phyloP scores from a whole-genome alignment of 352 stramenopile genomes.

The Globisporangium alternatum region DNA sequence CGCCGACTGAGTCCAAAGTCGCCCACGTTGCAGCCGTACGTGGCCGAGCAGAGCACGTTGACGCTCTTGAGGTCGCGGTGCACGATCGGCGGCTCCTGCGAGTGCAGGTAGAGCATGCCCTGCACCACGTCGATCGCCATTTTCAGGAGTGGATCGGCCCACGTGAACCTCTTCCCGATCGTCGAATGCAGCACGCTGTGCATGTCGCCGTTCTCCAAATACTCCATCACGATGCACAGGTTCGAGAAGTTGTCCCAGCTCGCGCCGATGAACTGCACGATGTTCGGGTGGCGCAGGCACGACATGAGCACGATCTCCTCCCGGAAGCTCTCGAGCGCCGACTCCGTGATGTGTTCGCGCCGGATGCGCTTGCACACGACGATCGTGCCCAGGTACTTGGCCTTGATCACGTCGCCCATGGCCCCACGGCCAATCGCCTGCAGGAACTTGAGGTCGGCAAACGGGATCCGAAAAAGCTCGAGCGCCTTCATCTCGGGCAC shows the following conservation, averaged over 20 bases:
- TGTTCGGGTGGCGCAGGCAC: constrained; percentile 82
- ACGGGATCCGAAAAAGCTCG: constrained; percentile 80
- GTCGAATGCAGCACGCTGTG: constrained; percentile 81
- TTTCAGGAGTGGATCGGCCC: constrained; percentile 81
- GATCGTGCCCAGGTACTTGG: constrained; percentile 83
- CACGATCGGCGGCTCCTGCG: constrained; percentile 77
- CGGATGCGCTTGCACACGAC: constrained; percentile 88
- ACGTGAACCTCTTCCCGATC: constrained; percentile 79
- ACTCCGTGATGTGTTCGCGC: constrained; percentile 75
- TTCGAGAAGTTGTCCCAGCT: constrained; percentile 89
- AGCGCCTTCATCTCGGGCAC: constrained; percentile 75
- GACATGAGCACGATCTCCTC: constrained; percentile 88
- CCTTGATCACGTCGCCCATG: constrained; percentile 89
- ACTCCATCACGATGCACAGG: constrained; percentile 89
- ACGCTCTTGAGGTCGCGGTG: constrained; percentile 88
- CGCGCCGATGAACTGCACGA: constrained; percentile 88
- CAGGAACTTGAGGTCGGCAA: constrained; percentile 78
- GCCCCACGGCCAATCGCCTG: constrained; percentile 75
- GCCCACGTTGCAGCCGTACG: constrained; percentile 86
- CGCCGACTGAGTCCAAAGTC: constrained; percentile 84
- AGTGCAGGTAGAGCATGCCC: constrained; percentile 88
- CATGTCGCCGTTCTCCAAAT: constrained; percentile 88
- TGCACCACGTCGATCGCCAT: constrained; percentile 85
- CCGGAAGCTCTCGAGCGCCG: constrained; percentile 70
- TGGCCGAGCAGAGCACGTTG: constrained; percentile 86